Evolutionary conservation across 306 rosid genomes (phyloP).

Genomic region (Pyrus bretschneideri): DNA sequence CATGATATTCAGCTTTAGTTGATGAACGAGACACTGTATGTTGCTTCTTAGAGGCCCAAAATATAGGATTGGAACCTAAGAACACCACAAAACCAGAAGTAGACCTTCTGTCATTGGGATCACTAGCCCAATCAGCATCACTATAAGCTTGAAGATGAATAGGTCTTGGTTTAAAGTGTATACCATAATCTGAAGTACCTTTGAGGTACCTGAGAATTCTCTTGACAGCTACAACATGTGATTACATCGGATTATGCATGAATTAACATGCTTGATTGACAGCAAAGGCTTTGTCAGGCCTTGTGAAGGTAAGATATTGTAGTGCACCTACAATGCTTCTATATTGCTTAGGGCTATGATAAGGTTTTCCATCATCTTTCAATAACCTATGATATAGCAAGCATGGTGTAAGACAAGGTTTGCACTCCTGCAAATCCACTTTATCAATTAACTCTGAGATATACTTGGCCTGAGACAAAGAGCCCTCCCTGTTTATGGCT

Average conservation of each 20-base stretch:
- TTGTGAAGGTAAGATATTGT: background rate
- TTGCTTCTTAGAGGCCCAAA: background rate
- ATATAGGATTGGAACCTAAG: background rate
- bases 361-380: background rate
- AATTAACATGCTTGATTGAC: background rate
- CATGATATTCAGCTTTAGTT: background rate
- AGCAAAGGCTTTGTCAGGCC: background rate
- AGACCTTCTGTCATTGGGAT: background rate
- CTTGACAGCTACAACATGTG: background rate
- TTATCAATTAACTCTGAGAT: background rate
- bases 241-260: background rate
- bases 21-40: background rate
- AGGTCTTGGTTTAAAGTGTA: background rate
- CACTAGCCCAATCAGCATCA: background rate
- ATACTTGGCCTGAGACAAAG: background rate
- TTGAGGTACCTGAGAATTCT: background rate
- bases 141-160: background rate
- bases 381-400: background rate
- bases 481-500: fast-evolving
- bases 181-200: background rate
- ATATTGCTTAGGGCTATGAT: fast-evolving
- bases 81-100: background rate
- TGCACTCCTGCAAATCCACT: background rate
- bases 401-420: fast-evolving
- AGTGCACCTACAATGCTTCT: background rate